A percentile compares a stretch with the other conserved stretches of the same genome.
Conservation (phyloP, 345 rosid species). For the Populus euphratica region DNA sequence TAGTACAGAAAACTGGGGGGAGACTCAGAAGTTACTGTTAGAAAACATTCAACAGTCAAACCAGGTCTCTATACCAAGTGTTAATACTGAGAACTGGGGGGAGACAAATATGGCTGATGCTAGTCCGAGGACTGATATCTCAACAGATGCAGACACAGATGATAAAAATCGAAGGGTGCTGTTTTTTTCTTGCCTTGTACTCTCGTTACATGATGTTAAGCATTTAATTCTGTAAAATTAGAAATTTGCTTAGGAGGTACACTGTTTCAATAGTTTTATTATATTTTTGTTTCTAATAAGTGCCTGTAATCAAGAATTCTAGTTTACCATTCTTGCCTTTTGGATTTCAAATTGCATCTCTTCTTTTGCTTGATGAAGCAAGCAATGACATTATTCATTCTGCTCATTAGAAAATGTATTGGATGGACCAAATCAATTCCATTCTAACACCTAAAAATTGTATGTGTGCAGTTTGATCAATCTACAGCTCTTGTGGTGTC, state of each 20-base stretch:
- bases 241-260: not conserved
- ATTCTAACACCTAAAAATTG: conserved; percentile 12
- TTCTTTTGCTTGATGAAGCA: not conserved
- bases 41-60: conserved; percentile 39
- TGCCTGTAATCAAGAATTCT: conserved; percentile 6
- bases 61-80: conserved; percentile 35
- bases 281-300: not conserved
- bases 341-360: not conserved
- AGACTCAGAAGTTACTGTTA: conserved; percentile 9
- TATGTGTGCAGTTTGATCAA: conserved; percentile 56
- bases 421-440: conserved; percentile 4
- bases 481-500: conserved; percentile 48
- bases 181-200: conserved; percentile 10
- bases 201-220: not conserved
- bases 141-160: conserved; percentile 89
- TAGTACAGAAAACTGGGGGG: conserved; percentile 44
- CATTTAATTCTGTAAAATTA: not conserved
- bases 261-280: not conserved
- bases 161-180: conserved; percentile 78
- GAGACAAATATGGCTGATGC: conserved; percentile 77
- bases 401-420: not conserved
- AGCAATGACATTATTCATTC: not conserved
- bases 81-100: conserved; percentile 43
- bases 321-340: not conserved
- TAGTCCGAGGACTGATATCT: conserved; percentile 86